A percentile compares a stretch with the other conserved stretches of the same genome.
Evolutionary conservation across 2,329 filamentous ascomycete genomes (phyloP).

Genomic region (Blastomyces silverae): DNA sequence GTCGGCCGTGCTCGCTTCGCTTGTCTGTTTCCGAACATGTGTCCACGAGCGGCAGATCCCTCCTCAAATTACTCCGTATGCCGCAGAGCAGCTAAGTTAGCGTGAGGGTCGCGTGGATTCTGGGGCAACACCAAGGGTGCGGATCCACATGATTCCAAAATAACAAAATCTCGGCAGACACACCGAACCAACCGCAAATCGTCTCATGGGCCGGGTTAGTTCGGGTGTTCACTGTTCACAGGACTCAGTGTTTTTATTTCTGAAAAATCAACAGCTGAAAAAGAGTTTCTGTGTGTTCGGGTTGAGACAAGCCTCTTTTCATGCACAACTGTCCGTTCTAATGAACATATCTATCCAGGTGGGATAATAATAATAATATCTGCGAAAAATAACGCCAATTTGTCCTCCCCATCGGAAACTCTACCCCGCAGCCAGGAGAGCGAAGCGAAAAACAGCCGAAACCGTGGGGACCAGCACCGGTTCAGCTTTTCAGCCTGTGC

Average conservation of each 20-base stretch:
- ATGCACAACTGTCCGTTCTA: not conserved
- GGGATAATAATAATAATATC: not conserved
- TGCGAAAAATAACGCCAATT: not conserved
- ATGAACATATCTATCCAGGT: not conserved
- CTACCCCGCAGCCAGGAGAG: not conserved
- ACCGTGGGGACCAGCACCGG: not conserved
- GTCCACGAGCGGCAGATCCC: not conserved
- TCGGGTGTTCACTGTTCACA: not conserved
- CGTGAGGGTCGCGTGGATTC: constrained; percentile 5
- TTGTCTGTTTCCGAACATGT: constrained; percentile 1
- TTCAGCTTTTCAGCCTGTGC: not conserved
- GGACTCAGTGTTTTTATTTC: not conserved
- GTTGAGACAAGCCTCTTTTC: not conserved
- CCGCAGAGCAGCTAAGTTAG: not conserved
- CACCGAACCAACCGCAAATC: constrained; percentile 1
- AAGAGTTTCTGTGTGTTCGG: too few species aligned
- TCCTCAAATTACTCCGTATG: constrained; percentile 1
- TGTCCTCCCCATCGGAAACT: not conserved
- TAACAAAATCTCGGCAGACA: not conserved
- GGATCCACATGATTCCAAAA: not conserved
- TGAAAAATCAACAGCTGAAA: too few species aligned
- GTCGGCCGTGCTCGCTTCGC: not conserved
- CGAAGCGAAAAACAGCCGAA: not conserved
- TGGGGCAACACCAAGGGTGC: not conserved
- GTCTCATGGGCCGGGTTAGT: not conserved